Base-by-base conservation (phyloP, 192 early-diverging fungal species). In the Lunasporangiospora selenospora region DNA sequence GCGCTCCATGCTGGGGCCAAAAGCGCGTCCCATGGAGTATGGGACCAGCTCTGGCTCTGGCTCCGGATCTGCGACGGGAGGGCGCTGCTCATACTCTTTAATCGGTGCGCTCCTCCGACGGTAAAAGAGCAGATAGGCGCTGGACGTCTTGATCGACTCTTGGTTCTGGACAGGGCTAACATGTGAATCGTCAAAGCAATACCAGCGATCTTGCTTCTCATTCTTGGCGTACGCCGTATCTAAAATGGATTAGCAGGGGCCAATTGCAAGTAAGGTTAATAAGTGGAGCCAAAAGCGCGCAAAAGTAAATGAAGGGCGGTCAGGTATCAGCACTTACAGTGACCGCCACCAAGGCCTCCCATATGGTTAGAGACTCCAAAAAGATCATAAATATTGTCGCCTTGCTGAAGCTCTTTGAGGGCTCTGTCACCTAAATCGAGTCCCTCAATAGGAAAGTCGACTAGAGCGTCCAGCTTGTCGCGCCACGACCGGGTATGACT, bases 401-500 rank as follows among this genome's bases (percentile, higher is more conserved):
- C 76, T 44, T 16, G 34, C 26, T 57, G 47, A 15, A 45, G 49
- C 12, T 62, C 54, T 27, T 63, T 73, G 10, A 73, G 60, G 3
- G 49, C 50, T 42, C 63, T 73, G 54, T 47, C 55, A 42, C 46
- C 67, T 69, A 94, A 69, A 58, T 87, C 80, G 40, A 91, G 57
- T 23, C 80, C 71, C 21, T 77, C 67, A 26, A 95, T 79, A 3
- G 96, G 95, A 57, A 95, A 95, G 47, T 90, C 79, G 1, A 98
- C 93, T 44, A 85, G 62, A 1, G 91, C 92, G 45, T 95, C 94
- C 31, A 99, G 65, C 62, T 98, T 98, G 66, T 97, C 89, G 26
- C 90, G 83, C 75, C 97, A 98, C 9, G 94, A 93, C 1, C 96
- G 95, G 41, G 91, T 79, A 41, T 84, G 94, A 18, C 89, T 96